Evolutionary conservation across 306 rosid genomes (phyloP), one percentile per base, ranked within the genome.

Genomic region (Oxytropis ochrocephala): DNA sequence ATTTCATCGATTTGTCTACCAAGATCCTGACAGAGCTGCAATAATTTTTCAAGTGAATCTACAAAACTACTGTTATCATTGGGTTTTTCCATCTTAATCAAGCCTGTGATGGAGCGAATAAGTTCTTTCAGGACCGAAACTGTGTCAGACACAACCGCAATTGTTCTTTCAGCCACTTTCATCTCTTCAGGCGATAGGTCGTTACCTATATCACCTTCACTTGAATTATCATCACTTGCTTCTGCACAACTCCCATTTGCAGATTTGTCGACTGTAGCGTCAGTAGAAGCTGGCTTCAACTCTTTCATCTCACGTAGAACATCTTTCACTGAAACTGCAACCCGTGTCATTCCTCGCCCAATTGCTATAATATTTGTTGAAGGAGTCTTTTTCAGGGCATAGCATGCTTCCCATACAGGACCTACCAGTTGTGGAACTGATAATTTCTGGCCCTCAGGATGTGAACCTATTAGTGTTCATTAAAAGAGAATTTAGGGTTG

Each of bases 251-350:
- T 17, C 59, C 81, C 82, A 13, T 51, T 65, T 0, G 42, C 46
- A n/a, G 76, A 53, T 74, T 74, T 70, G 11, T 83, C 90, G 36
- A 44, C 67, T 12, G 42, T 41, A 67, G 56, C 72, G 29, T 85
- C 82, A 7, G 82, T 72, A 32, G 91, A 75, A 21, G 4, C 82
- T 4, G 90, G 88, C 81, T 86, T 95, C 64, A 95, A 84, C 83
- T 95, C 99, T 72, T 84, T 95, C 95, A 95, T 80, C 79, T 95
- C 99, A 1, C 96, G 96, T 54, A 95, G 88, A 78, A 95, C 97
- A 5, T 91, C 99, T 75, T 91, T 95, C 62, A 91, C 78, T 9
- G 96, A 81, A 69, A 91, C 92, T 1, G 96, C 99, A 69, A 91
- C 86, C 75, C 80, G 89, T 3, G 95, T 87, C 84, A 91, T 82